phyloP scores from a whole-genome alignment of 345 rosid species.

The Geranium brycei region DNA sequence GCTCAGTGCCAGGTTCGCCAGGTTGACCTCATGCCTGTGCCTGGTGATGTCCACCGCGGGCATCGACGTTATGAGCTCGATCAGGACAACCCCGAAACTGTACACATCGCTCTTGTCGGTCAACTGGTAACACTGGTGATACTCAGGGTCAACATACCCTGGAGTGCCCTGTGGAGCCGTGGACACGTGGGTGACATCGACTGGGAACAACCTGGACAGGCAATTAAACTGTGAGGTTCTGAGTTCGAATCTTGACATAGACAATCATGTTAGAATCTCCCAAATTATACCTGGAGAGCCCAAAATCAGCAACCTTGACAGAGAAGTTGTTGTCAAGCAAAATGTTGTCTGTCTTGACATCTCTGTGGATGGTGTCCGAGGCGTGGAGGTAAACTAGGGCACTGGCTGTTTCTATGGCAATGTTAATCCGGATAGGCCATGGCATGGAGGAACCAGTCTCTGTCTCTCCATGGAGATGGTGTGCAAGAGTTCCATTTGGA shows the following conservation, averaged over 20 bases:
- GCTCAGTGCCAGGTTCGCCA: conserved; percentile 47
- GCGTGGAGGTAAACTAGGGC: conserved; percentile 61
- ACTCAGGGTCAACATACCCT: conserved; percentile 59
- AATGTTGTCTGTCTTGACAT: conserved; percentile 58
- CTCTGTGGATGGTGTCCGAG: conserved; percentile 44
- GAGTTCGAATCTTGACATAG: no score
- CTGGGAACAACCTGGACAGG: conserved; percentile 33
- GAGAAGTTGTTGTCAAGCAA: conserved; percentile 40
- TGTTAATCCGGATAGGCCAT: conserved; percentile 46
- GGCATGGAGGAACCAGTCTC: conserved; percentile 16
- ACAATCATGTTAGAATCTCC: no score
- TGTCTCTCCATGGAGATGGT: conserved; percentile 46
- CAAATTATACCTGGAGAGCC: conserved; percentile 28
- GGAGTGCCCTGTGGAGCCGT: conserved; percentile 72
- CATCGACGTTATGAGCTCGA: conserved; percentile 48
- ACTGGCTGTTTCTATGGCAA: conserved; percentile 49
- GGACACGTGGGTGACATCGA: conserved; percentile 48
- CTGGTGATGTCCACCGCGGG: conserved; percentile 59
- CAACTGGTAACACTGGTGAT: conserved; percentile 49
- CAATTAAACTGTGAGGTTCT: no score
- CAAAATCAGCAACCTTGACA: conserved; percentile 64
- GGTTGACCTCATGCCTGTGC: conserved; percentile 37
- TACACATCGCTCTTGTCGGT: conserved; percentile 58
- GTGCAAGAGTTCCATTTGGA: conserved; percentile 51
- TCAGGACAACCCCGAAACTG: conserved; percentile 64